Evolutionary conservation across 2,329 filamentous ascomycete genomes (phyloP), one percentile per base, ranked within the genome.

Genomic region (Penicillium verrucosum): DNA sequence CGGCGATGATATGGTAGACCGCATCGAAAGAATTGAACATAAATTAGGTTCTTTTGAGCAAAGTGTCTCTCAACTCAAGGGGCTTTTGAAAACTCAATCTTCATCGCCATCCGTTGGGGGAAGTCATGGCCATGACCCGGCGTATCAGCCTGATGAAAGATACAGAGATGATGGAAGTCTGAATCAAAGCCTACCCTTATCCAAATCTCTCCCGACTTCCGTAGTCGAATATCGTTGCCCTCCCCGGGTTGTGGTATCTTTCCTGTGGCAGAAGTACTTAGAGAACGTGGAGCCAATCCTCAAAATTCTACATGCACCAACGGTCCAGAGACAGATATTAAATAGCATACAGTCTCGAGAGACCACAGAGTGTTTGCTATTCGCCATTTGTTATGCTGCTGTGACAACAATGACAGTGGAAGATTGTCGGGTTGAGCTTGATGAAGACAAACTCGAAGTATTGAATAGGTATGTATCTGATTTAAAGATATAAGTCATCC

Each of bases 241-340:
- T 30, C 50, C 54, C 16, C 42, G 54, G 2, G 11, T 49, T 14
- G 38, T 36, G 4, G 51, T 61, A 25, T 48, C 49, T 4, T 54
- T 55, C 7, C 53, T 65, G 7, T 68, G 63, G 65, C 64, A 67
- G 41, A 60, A 32, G 27, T 68, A 63, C 36, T 21, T 68, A 21
- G 61, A 65, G 14, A 49, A 49, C 10, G 80, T 85, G 16, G 82
- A 85, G 65, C 81, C 82, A 0, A 64, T 85, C 3, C 71, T 84
- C 60, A 85, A 84, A 60, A 73, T 85, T 3, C 67, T 84, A 14
- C 83, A 85, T 63, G 71, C 79, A 1, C 82, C 82, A 1, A 80
- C 77, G 9, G 70, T 80, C 18, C 78, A 82, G 60, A 75, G 75
- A 5, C 76, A 75, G 0, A 68, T n/a, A 63, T 80, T 25, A 70